Conservation (phyloP, 495 filamentous ascomycete genomes). For the Lasiosphaeriaceae sp. region DNA sequence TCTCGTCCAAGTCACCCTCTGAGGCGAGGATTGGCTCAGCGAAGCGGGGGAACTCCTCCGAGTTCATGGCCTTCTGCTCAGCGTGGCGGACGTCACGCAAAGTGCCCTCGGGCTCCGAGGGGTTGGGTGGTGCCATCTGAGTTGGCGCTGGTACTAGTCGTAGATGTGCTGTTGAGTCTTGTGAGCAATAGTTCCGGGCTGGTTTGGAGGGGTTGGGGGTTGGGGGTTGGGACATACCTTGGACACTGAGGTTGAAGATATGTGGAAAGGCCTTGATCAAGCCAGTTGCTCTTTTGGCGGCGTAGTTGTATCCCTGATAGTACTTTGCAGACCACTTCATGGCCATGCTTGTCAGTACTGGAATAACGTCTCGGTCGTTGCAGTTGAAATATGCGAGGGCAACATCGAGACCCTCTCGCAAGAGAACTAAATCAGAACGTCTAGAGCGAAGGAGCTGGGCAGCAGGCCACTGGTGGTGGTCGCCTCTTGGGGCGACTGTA, state of each 20-base stretch:
- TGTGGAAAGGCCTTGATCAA: conserved; percentile 17
- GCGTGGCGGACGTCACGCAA: conserved; percentile 7
- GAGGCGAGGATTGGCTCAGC: conserved; percentile 23
- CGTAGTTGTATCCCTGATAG: conserved; percentile 19
- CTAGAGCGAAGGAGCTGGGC: not conserved
- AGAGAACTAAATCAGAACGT: conserved; percentile 10
- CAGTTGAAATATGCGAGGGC: conserved; percentile 26
- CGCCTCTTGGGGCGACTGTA: not conserved
- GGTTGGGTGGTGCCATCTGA: not conserved
- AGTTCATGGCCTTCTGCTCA: conserved; percentile 15
- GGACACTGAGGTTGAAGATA: conserved; percentile 23
- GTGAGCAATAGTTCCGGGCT: not conserved
- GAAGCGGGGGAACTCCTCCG: conserved; percentile 20
- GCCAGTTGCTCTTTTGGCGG: conserved; percentile 9
- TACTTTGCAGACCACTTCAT: conserved; percentile 21
- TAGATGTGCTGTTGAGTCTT: conserved; percentile 4
- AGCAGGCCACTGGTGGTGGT: not conserved
- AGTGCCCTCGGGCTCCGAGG: conserved; percentile 14
- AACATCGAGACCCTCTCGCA: conserved; percentile 21
- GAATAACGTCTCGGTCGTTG: conserved; percentile 7
- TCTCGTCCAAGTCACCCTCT: conserved; percentile 19
- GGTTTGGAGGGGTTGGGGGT: not conserved
- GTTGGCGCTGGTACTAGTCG: conserved; percentile 11
- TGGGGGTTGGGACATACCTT: conserved; percentile 2
- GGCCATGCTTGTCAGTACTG: conserved; percentile 17